Base-by-base conservation (phyloP, 2,329 filamentous ascomycete genomes). In the Grosmannia clavigera region DNA sequence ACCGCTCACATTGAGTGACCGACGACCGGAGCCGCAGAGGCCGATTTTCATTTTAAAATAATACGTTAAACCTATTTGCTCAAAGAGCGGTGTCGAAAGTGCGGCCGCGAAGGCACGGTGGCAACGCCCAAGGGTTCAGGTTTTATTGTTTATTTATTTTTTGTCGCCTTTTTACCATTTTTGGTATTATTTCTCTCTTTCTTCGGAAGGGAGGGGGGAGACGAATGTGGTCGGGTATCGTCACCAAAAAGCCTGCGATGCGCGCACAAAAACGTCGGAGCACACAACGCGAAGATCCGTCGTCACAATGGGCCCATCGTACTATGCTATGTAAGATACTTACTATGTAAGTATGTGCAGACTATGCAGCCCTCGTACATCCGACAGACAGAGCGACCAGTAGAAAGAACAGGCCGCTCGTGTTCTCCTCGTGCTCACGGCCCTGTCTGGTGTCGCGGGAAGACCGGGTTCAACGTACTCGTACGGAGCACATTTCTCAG, bases 401-500 rank as follows among this genome's bases (percentile, higher is more conserved):
- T 5, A 43, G 14, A 43, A 19, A 14, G 3, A 6, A 43, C 14
- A 5, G 12, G 27, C 7, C 29, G 50, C 46, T 50, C 25, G 46
- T 52, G 50, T 52, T 52, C 50, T 29, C 50, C 50, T 52, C 50
- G 50, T 52, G 50, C 50, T 14, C 14, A 43, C 14, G 10, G 40
- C 2, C 40, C 40, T 19, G 40, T 14, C 16, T 43, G 38, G 38
- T 22, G 38, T 51, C 22, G 46, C 50, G 50, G 50, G 9, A 52
- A 22, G 50, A 27, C 50, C 50, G 50, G 50, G 50, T 52, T 22
- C 22, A 22, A 22, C 22, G 22, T 22, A 22, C 22, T 22, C 22
- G 22, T 52, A n/a, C 25, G 5, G 31, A 11, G 50, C 27, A n/a
- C 55, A 31, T 58, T 58, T 61, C 58, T 59, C 52, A 57, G 58